Evolutionary conservation across 306 rosid species (phyloP).

Genomic region (Canavalia ensiformis): DNA sequence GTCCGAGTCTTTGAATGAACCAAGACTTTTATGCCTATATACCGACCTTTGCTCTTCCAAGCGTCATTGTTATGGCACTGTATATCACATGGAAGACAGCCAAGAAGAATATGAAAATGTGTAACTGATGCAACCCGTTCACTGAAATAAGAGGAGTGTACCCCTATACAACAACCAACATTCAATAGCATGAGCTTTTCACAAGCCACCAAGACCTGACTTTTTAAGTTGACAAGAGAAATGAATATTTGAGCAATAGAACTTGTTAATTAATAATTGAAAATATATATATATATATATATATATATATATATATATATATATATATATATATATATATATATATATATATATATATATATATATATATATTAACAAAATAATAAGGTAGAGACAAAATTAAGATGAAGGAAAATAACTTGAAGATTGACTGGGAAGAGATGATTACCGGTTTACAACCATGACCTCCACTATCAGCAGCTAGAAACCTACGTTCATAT

Average conservation of each 20-base stretch:
- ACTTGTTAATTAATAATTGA: no score
- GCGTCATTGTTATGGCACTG: constrained; percentile 85
- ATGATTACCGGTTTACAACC: constrained; percentile 50
- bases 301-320: no score
- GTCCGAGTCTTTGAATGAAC: not conserved
- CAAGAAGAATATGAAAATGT: constrained; percentile 94
- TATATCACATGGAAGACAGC: constrained; percentile 86
- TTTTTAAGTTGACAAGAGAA: no score
- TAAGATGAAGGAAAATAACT: not conserved
- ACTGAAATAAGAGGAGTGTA: constrained; percentile 73
- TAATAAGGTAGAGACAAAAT: no score
- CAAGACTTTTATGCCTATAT: not conserved
- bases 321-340: no score
- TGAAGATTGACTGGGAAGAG: not conserved
- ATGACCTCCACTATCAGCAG: constrained; percentile 30
- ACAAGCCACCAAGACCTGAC: not conserved
- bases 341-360: no score
- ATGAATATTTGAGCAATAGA: no score
- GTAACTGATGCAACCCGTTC: constrained; percentile 83
- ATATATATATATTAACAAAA: no score
- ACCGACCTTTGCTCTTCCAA: constrained; percentile 89
- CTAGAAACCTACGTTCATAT: constrained; percentile 71
- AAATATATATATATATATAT: no score
- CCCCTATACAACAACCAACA: constrained; percentile 62
- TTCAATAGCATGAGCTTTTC: constrained; percentile 15